These are phyloP conservation scores for Candida yuanshanica DNA, from an alignment of 805 yeast species.

Conservation along the genomic window DNA sequence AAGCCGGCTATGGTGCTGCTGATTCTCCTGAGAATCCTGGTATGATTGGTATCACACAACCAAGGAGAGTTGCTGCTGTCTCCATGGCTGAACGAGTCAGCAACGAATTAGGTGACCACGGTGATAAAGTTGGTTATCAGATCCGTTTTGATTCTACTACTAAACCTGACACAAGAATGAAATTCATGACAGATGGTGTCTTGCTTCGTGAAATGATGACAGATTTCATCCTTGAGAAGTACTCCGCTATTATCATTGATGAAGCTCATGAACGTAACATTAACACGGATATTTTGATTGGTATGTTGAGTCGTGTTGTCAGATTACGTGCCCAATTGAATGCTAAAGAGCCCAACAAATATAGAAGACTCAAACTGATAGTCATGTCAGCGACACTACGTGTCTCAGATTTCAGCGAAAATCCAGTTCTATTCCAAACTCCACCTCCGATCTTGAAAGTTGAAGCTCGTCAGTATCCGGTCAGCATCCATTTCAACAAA, in stretches of 20 bases:
- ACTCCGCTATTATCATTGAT: constrained; percentile 85
- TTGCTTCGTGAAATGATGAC: constrained; percentile 86
- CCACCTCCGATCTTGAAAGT: constrained; percentile 89
- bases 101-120: constrained; percentile 69
- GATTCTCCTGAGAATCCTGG: constrained; percentile 67
- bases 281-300: constrained; percentile 92
- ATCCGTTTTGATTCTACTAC: constrained; percentile 73
- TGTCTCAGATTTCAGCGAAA: constrained; percentile 89
- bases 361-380: constrained; percentile 68
- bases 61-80: constrained; percentile 90
- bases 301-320: constrained; percentile 86
- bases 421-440: constrained; percentile 52
- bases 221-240: constrained; percentile 74
- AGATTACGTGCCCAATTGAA: constrained; percentile 58
- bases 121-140: constrained; percentile 69
- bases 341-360: constrained; percentile 38
- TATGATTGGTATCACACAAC: constrained; percentile 95
- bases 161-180: constrained; percentile 60
- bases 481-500: constrained; percentile 82
- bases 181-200: constrained; percentile 95
- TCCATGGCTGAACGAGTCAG: constrained; percentile 84
- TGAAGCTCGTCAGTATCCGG: constrained; percentile 93
- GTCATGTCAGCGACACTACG: constrained; percentile 97
- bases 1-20: constrained; percentile 76
- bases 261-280: constrained; percentile 98